Evolutionary conservation across 164 flowering plant species (phyloP), one percentile per base, ranked within the genome.

Genomic region (Dillenia turbinata): DNA sequence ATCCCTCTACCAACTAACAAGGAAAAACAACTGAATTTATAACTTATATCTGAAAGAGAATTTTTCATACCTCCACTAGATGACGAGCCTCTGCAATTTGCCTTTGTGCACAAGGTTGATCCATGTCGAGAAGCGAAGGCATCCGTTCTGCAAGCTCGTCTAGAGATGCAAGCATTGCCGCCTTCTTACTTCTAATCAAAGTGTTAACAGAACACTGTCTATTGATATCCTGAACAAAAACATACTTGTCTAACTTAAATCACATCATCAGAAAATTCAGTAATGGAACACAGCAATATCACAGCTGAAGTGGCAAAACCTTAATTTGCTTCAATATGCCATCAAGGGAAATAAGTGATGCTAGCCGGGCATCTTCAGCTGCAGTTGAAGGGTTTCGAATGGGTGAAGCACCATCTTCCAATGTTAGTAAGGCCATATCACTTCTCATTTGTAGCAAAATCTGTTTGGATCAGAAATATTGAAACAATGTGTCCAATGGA

Each of bases 91-190:
- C 90, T 11, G 83, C 82, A 73, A 95, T 92, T 70, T 92, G 88
- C 72, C 77, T 81, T 65, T 78, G 86, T 2, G 97, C 99, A 75
- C 97, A 95, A 12, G 97, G 92, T 73, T 92, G 99, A 71, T 95
- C 99, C 68, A 95, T 79, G 22, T 85, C 92, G 65, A 95, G 96
- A 72, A 95, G 93, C 16, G 99, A 95, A 61, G 99, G 97, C 99
- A 95, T 85, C 44, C 83, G 79, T 54, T 79, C 96, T 2, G 74
- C 66, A 51, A 89, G 89, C 71, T 88, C 97, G 73, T 88, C 94
- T 24, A 95, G 69, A 64, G 96, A 77, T 59, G 74, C 77, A 64
- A 95, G 87, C 76, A 95, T 57, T 44, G 79, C 75, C 67, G 61
- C 79, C 73, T 92, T 95, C 88, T 86, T 92, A 65, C 83, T 83